phyloP scores from a whole-genome alignment of 495 filamentous ascomycete species.

The Talaromyces ruber region DNA sequence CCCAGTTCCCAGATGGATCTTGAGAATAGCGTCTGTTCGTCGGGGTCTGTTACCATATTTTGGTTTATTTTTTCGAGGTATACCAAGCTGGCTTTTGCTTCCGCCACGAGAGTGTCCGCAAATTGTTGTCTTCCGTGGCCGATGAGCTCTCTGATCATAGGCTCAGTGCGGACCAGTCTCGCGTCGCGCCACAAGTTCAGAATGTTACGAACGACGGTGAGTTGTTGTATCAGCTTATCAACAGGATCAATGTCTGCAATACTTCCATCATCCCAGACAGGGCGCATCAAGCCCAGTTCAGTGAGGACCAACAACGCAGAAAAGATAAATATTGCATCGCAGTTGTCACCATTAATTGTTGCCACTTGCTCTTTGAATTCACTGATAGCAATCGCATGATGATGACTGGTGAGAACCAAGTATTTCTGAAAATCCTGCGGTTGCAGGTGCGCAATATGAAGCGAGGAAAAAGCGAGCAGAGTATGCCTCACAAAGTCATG shows the following conservation, averaged over 20 bases:
- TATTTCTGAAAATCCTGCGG: neutral
- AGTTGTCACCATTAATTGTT: neutral
- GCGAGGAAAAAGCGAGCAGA: conserved; percentile 4
- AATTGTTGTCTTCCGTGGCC: neutral
- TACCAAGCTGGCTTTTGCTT: neutral
- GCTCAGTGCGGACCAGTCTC: neutral
- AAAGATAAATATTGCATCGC: conserved; percentile 3
- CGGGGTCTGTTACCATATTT: neutral
- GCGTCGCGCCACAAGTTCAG: neutral
- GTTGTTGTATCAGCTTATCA: conserved; percentile 1
- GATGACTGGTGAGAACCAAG: neutral
- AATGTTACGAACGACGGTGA: neutral
- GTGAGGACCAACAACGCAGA: neutral
- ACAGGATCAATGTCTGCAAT: neutral
- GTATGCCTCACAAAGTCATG: conserved; percentile 6
- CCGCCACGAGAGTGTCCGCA: neutral
- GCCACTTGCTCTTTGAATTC: neutral
- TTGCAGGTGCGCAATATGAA: conserved; percentile 4
- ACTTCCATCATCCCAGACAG: neutral
- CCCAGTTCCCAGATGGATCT: neutral
- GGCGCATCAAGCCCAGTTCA: neutral
- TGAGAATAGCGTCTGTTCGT: neutral
- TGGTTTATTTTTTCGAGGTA: conserved; percentile 1
- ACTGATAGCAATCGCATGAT: neutral
- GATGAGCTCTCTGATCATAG: conserved; percentile 1